These are phyloP conservation scores for Amanita pallidorosea DNA, from an alignment of 768 basidiomycete genomes.

Conservation along the genomic window DNA sequence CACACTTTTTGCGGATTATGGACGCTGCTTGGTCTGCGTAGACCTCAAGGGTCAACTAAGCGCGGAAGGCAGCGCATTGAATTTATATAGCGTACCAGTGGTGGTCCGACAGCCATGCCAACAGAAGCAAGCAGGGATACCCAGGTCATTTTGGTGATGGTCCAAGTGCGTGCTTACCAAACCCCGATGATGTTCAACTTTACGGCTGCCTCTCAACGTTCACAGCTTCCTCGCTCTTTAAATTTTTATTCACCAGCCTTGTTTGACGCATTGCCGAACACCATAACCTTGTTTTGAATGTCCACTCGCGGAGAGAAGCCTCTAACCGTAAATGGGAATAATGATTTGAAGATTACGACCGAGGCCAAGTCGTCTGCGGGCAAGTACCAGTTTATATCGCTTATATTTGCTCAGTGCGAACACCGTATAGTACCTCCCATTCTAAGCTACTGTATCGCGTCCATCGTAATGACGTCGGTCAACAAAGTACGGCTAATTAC, in stretches of 20 bases:
- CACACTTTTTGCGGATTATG: slow-evolving; percentile 68
- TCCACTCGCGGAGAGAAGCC: slow-evolving; percentile 10
- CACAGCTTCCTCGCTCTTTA: background rate
- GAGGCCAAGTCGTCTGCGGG: slow-evolving; percentile 16
- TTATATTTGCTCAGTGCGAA: background rate
- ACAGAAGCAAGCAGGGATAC: slow-evolving; percentile 57
- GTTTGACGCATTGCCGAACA: background rate
- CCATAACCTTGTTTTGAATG: slow-evolving; percentile 4
- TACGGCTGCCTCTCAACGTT: too few species aligned
- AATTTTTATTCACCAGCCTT: too few species aligned
- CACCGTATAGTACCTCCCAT: slow-evolving; percentile 59
- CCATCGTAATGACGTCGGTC: slow-evolving; percentile 93
- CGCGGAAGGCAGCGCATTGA: background rate
- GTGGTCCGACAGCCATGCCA: slow-evolving; percentile 80
- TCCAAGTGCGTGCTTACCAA: background rate
- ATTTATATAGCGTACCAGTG: slow-evolving; percentile 34
- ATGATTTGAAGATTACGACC: slow-evolving; percentile 24
- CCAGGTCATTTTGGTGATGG: slow-evolving; percentile 29
- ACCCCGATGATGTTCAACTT: background rate
- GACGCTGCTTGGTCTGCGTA: slow-evolving; percentile 77
- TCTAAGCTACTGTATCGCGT: slow-evolving; percentile 81
- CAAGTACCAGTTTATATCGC: slow-evolving; percentile 8
- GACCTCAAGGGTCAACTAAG: slow-evolving; percentile 29
- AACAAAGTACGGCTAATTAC: slow-evolving; percentile 60
- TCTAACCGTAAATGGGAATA: slow-evolving; percentile 11